Conservation (phyloP, 352 stramenopile species). For the Phytophthora ramorum region DNA sequence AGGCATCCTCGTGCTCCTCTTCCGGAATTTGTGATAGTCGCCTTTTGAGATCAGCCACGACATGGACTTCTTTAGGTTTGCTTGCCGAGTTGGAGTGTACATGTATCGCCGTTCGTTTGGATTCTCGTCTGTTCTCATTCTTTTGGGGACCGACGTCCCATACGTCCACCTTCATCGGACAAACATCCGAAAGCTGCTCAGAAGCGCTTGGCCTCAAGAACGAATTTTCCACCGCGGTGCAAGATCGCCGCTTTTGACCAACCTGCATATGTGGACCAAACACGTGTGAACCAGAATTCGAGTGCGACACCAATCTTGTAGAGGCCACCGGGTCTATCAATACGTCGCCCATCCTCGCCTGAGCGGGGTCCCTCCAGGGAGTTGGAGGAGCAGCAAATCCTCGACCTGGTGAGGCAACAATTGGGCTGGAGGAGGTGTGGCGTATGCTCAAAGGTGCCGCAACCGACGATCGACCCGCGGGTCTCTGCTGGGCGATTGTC, state of each 20-base stretch:
- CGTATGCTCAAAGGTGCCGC: background rate
- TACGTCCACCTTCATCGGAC: background rate
- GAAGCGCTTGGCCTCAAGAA: slow-evolving; percentile 8
- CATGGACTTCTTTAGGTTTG: slow-evolving; percentile 11
- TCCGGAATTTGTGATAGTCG: slow-evolving; percentile 12
- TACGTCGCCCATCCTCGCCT: background rate
- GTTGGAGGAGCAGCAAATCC: background rate
- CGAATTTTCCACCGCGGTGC: slow-evolving; percentile 4
- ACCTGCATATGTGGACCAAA: background rate
- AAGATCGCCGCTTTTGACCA: slow-evolving; percentile 11
- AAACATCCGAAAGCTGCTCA: background rate
- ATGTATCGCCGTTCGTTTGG: background rate
- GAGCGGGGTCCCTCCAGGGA: background rate
- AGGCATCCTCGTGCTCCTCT: background rate
- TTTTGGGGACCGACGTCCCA: background rate
- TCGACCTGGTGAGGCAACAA: background rate
- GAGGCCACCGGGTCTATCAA: background rate
- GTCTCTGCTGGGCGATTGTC: background rate
- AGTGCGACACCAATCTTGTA: background rate
- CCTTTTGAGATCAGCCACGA: slow-evolving; percentile 13
- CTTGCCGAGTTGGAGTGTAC: slow-evolving; percentile 8
- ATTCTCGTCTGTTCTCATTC: background rate
- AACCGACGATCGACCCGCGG: no score
- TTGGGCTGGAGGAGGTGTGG: background rate
- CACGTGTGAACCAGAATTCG: background rate